phyloP scores from a whole-genome alignment of 2,329 filamentous ascomycete species.

The Nemania serpens region DNA sequence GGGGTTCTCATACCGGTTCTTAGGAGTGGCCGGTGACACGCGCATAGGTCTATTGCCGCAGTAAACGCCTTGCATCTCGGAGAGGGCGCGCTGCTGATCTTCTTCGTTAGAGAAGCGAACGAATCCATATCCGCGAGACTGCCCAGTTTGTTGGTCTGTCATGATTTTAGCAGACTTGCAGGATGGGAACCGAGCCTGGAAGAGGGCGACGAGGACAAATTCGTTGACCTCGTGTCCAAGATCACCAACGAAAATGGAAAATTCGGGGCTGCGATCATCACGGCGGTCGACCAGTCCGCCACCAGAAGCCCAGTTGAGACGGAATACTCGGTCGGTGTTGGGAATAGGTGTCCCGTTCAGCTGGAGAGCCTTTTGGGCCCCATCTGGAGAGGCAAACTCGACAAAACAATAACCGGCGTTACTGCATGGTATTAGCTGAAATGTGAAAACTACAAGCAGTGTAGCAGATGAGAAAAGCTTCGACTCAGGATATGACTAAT shows the following conservation, averaged over 20 bases:
- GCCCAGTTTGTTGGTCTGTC: conserved; percentile 96
- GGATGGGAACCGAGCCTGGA: conserved; percentile 93
- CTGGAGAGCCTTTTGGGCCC: conserved; percentile 86
- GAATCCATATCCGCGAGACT: conserved; percentile 97
- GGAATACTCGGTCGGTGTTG: conserved; percentile 94
- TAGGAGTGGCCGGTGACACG: conserved; percentile 95
- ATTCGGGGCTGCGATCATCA: conserved; percentile 95
- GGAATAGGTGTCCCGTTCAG: conserved; percentile 90
- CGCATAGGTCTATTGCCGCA: conserved; percentile 98
- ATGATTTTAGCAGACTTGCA: conserved; percentile 99
- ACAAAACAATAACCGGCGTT: conserved; percentile 99
- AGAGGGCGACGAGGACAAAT: conserved; percentile 94
- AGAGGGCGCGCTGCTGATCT: conserved; percentile 93
- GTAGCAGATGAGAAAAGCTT: background rate
- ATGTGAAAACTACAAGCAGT: background rate
- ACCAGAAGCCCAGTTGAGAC: conserved; percentile 98
- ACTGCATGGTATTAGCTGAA: conserved; percentile 49
- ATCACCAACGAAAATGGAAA: conserved; percentile 96
- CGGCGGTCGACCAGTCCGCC: conserved; percentile 93
- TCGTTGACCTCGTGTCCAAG: conserved; percentile 98
- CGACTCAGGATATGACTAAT: background rate
- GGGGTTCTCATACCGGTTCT: conserved; percentile 71
- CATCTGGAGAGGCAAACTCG: conserved; percentile 82
- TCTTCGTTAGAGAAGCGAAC: conserved; percentile 95
- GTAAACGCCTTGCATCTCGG: conserved; percentile 99